Conservation (phyloP, 441 rosid species). For the Populus trichocarpa region DNA sequence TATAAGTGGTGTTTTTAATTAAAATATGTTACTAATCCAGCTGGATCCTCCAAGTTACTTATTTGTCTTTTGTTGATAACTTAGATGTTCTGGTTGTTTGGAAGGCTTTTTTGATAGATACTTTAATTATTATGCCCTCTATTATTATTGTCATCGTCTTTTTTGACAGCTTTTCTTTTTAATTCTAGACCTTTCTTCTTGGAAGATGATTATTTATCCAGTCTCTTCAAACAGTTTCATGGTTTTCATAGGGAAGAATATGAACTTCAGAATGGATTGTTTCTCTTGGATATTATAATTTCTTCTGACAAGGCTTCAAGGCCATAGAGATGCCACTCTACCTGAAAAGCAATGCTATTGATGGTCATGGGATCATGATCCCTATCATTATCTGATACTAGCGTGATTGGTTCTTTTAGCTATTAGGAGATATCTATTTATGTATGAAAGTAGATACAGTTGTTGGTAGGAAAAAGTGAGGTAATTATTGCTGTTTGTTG, state of each 20-base stretch:
- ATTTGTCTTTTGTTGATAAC: not conserved
- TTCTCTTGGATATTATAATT: not conserved
- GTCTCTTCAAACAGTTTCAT: not conserved
- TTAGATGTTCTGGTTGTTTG: not conserved
- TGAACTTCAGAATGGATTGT: too few relatives aligned
- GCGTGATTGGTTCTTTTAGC: not conserved
- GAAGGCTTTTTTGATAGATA: not conserved
- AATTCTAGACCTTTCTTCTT: not conserved
- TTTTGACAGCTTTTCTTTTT: not conserved
- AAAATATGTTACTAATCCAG: not conserved
- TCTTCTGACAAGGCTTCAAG: not conserved
- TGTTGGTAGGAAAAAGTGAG: not conserved
- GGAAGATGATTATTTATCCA: not conserved
- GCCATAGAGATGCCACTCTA: not conserved
- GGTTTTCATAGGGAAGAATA: too few relatives aligned
- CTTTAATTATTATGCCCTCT: not conserved
- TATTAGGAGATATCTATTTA: not conserved
- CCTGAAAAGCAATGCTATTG: not conserved
- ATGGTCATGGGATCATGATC: not conserved
- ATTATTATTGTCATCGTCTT: not conserved
- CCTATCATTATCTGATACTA: not conserved
- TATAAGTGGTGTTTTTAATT: not conserved
- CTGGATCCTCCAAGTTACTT: not conserved
- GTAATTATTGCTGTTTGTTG: not conserved
- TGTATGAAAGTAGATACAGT: not conserved